A percentile compares a stretch with the other conserved stretches of the same genome.
phyloP scores from a whole-genome alignment of 2,329 filamentous ascomycete genomes.

The Bipolaris oryzae region DNA sequence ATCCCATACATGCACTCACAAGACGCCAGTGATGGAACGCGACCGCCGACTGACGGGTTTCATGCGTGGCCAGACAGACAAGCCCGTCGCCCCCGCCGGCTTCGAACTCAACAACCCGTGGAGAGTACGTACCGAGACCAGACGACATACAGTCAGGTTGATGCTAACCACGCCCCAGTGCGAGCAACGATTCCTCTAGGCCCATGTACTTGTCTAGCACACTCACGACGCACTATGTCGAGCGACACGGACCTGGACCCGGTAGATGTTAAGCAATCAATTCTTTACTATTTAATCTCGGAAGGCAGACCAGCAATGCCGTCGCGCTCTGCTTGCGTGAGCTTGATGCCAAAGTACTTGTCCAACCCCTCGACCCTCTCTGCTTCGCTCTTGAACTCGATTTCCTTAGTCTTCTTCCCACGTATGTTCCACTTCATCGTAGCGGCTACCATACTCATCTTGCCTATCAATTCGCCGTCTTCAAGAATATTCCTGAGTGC shows the following conservation, averaged over 20 bases:
- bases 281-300: constrained; percentile 36
- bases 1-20: constrained; percentile 35
- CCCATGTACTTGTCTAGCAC: background rate
- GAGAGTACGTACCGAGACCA: constrained; percentile 59
- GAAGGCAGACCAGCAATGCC: constrained; percentile 47
- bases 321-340: constrained; percentile 47
- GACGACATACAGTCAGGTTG: background rate
- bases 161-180: constrained; percentile 42
- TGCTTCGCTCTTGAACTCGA: constrained; percentile 51
- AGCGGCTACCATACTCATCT: constrained; percentile 51
- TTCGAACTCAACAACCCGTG: constrained; percentile 72
- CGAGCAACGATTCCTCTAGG: constrained; percentile 48
- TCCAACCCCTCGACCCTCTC: constrained; percentile 53
- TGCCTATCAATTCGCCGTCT: constrained; percentile 46
- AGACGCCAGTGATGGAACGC: constrained; percentile 67
- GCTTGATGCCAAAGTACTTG: constrained; percentile 53
- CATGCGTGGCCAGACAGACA: constrained; percentile 66
- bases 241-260: constrained; percentile 5
- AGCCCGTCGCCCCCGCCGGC: constrained; percentile 62
- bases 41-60: constrained; percentile 67
- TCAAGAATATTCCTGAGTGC: constrained; percentile 60
- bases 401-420: constrained; percentile 50
- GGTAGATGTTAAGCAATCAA: constrained; percentile 24
- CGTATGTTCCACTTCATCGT: constrained; percentile 55
- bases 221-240: background rate